Base-by-base conservation (phyloP, 805 yeast genomes). In the Saturnispora gosingensis region DNA sequence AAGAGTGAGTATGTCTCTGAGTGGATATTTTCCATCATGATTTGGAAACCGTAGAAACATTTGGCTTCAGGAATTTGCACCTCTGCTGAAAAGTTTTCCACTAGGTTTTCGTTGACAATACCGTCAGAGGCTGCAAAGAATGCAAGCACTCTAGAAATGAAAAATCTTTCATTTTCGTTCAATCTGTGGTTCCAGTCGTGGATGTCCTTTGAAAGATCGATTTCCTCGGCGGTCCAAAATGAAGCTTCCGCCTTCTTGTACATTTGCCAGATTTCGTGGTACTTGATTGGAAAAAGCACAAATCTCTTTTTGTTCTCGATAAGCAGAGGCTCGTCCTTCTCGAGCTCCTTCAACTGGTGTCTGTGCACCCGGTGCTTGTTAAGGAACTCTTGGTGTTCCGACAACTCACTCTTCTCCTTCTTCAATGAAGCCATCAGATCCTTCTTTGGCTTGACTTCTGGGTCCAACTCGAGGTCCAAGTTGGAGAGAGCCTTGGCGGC, bases 111-210 rank as follows among this genome's bases (percentile, higher is more conserved):
- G 68, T 93, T 93, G 60, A 91, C 99, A 59, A 91, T 89, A 70
- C 99, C 99, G 70, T 91, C 99, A 44, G 96, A 87, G 43, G 99
- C 99, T 58, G 99, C 99, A 65, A 91, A 91, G 77, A 93, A 91
- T 16, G 99, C 99, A 60, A 91, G 76, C 49, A 91, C 95, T 69
- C 96, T 82, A 15, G 97, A 87, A 60, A 91, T 76, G 71, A 91
- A 91, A 73, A 72, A 93, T 64, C 95, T 81, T 77, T 91, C 99
- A 68, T 90, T 91, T 53, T 87, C 93, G 67, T 77, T 90, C 75
- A 91, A 75, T 64, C 76, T 76, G 73, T 85, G 80, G 68, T 88
- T 90, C 99, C 99, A 91, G 74, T 91, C 99, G 63, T 78, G 79
- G 54, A 77, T 66, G 70, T 91, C 99, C 76, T 91, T 93, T 51